Evolutionary conservation across 2,329 filamentous ascomycete genomes (phyloP).

Genomic region (Hypoxylon sp.): DNA sequence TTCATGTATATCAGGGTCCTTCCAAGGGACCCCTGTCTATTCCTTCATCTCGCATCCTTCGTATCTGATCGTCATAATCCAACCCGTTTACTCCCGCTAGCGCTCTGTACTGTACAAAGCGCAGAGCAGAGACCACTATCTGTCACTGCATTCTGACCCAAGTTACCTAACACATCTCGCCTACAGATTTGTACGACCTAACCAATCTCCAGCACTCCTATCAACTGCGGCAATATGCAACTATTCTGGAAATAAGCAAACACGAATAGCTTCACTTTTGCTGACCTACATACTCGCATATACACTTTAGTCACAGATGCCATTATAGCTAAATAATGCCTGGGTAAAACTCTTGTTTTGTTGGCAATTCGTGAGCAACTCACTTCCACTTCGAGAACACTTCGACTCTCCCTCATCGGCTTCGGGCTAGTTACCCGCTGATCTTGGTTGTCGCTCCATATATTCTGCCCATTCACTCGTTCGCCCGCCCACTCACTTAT

Average conservation of each 20-base stretch:
- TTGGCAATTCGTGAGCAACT: constrained; percentile 6
- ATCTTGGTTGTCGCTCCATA: constrained; percentile 34
- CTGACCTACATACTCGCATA: constrained; percentile 9
- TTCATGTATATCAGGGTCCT: constrained; percentile 46
- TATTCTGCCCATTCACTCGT: constrained; percentile 34
- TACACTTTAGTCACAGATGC: neutral
- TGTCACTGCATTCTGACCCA: constrained; percentile 35
- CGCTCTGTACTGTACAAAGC: constrained; percentile 31
- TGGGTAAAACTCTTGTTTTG: constrained; percentile 3
- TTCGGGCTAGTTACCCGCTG: constrained; percentile 26
- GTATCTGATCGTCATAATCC: constrained; percentile 45
- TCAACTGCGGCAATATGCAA: constrained; percentile 13
- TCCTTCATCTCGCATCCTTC: constrained; percentile 46
- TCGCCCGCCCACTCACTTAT: constrained; percentile 22
- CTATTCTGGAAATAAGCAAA: constrained; percentile 11
- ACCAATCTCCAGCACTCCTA: constrained; percentile 14
- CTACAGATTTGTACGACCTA: constrained; percentile 23
- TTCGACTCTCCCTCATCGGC: constrained; percentile 17
- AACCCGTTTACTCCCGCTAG: constrained; percentile 37
- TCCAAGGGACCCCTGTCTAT: constrained; percentile 44
- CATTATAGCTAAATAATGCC: neutral
- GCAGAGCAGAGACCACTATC: constrained; percentile 23
- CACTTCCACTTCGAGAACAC: constrained; percentile 12
- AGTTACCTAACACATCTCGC: constrained; percentile 27
- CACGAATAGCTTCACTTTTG: constrained; percentile 37